These are phyloP conservation scores for Aspergillus ellipticus DNA, from an alignment of 495 filamentous ascomycete species.

Conservation along the genomic window DNA sequence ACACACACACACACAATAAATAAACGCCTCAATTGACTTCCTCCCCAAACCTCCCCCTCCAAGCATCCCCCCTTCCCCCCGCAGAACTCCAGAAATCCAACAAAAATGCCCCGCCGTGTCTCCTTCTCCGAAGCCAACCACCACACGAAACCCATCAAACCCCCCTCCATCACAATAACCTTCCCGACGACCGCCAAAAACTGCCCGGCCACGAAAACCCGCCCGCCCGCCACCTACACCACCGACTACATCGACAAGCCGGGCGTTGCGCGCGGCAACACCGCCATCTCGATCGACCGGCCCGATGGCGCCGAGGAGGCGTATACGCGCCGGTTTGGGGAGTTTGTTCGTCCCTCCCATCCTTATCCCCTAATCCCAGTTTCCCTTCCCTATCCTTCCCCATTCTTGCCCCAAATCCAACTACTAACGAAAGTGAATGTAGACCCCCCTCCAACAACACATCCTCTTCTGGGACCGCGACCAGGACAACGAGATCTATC, in stretches of 20 bases:
- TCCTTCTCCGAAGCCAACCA: not conserved
- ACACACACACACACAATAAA: too few relatives aligned
- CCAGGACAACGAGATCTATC: constrained; percentile 49
- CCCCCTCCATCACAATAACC: not conserved
- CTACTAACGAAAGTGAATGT: not conserved
- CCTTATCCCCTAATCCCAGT: too few relatives aligned
- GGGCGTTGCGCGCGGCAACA: not conserved
- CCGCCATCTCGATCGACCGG: not conserved
- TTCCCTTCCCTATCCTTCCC: too few relatives aligned
- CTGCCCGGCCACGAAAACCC: not conserved
- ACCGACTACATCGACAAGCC: not conserved
- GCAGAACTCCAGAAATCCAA: too few relatives aligned
- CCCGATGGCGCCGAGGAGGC: not conserved
- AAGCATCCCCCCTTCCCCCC: too few relatives aligned
- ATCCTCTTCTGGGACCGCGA: constrained; percentile 51
- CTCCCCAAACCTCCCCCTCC: too few relatives aligned
- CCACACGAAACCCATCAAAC: not conserved
- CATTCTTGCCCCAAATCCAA: too few relatives aligned
- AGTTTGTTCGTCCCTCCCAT: not conserved
- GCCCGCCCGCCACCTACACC: not conserved
- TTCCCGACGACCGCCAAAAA: not conserved
- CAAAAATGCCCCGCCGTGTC: not conserved
- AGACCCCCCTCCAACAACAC: constrained; percentile 51
- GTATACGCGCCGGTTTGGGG: not conserved
- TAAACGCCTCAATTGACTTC: too few relatives aligned